Base-by-base conservation (phyloP, 495 filamentous ascomycete genomes). In the Cairneyella variabilis region DNA sequence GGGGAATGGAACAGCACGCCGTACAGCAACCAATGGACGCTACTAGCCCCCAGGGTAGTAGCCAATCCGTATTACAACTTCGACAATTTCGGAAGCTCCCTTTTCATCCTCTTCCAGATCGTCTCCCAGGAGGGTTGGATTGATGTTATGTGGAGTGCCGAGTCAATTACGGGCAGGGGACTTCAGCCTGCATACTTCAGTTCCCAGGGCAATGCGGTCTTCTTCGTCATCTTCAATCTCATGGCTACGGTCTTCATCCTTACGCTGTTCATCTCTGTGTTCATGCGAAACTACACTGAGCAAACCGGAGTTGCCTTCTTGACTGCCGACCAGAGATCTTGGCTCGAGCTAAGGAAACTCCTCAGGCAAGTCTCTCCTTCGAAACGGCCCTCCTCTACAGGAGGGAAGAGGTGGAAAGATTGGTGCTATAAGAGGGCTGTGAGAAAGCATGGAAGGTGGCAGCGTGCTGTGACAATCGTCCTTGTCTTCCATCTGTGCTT, bases 231-330 rank as follows among this genome's bases (percentile, higher is more conserved):
- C 11, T 99, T 97, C 82, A 99, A 99, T 68, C 79, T 99, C 58
- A 79, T 99, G 53, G 91, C 90, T 21, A 89, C 95, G 2, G 95
- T 99, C 64, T 99, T 99, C 73, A 89, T 99, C 45, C 75, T 99
- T 69, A 99, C 95, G 1, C 74, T 99, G 64, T 99, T 99, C 66
- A 93, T 97, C 28, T 97, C 93, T 56, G 93, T 99, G 43, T 99
- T 99, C 68, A 99, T 99, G 95, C 88, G 93, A 39, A 97, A 95
- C 67, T 97, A 97, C 72, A 97, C 93, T 3, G 93, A 99, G 71
- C 91, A 97, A 68, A 99, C 93, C 9, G 93, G 93, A 8, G 93
- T 99, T 49, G 93, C 93, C 1, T 99, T 91, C 69, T 69, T 99
- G 59, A 99, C 93, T 7, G 86, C 95, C 1, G 93, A 99, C 59